A percentile compares a stretch with the other conserved stretches of the same genome.
Conservation (phyloP, 2,329 filamentous ascomycete genomes). For the Colletotrichum gloeosporioides region DNA sequence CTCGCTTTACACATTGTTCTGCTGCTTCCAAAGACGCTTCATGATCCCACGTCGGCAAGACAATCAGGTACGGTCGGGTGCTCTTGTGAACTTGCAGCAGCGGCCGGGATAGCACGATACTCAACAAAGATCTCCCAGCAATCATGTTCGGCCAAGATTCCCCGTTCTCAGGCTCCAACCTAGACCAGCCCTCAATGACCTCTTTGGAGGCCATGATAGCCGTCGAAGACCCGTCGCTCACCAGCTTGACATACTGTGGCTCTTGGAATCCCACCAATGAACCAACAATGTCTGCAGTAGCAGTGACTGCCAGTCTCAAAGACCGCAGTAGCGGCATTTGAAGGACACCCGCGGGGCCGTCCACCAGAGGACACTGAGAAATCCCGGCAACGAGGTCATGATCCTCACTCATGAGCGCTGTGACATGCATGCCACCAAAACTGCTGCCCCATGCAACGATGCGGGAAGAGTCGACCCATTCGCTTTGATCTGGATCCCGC, state of each 20-base stretch:
- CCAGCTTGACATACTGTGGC: conserved; percentile 3
- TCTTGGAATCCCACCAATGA: background rate
- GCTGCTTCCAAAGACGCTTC: conserved; percentile 4
- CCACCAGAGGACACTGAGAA: conserved; percentile 8
- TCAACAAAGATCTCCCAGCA: conserved; percentile 7
- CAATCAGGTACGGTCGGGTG: background rate
- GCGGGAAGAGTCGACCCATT: background rate
- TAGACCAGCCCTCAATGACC: background rate
- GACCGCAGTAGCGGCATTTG: conserved; percentile 2
- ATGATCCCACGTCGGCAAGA: conserved; percentile 13
- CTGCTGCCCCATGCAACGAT: conserved; percentile 15
- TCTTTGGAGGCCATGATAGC: conserved; percentile 6
- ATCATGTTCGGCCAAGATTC: background rate
- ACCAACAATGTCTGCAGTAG: background rate
- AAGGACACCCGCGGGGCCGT: background rate
- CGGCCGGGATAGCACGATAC: background rate
- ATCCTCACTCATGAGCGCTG: background rate
- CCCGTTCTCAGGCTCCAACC: background rate
- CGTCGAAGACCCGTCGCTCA: conserved; percentile 2
- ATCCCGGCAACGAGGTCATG: conserved; percentile 3
- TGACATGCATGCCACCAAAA: conserved; percentile 17
- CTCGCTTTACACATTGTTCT: conserved; percentile 4
- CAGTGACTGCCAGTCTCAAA: background rate
- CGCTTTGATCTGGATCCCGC: background rate
- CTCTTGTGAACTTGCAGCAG: conserved; percentile 3